phyloP scores from a whole-genome alignment of 23 red algal species.

The Gracilaria gracilis region DNA sequence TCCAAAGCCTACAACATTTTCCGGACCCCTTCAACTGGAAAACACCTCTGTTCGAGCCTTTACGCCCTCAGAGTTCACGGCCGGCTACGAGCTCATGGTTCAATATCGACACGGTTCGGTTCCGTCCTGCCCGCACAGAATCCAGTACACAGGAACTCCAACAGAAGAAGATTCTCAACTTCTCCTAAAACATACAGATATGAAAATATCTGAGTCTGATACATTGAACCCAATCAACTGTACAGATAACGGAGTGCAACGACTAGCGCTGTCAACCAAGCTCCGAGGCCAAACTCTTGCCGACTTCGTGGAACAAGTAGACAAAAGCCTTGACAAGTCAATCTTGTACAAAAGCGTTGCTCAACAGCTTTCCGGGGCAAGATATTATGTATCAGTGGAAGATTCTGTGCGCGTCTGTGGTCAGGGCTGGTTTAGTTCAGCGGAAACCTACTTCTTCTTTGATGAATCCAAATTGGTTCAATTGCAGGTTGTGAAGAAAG shows the following conservation, averaged over 20 bases:
- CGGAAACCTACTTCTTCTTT: constrained; percentile 64
- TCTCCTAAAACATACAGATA: constrained; percentile 45
- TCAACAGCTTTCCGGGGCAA: neutral
- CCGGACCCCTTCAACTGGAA: neutral
- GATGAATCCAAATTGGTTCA: constrained; percentile 47
- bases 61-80: constrained; percentile 39
- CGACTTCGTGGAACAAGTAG: neutral
- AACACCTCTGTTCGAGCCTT: constrained; percentile 35
- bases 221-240: constrained; percentile 22
- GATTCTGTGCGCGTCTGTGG: constrained; percentile 47
- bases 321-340: constrained; percentile 33
- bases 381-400: constrained; percentile 37
- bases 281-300: constrained; percentile 6
- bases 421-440: constrained; percentile 41
- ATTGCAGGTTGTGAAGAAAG: constrained; percentile 50
- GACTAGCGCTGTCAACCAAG: constrained; percentile 15
- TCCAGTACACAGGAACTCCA: constrained; percentile 40
- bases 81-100: constrained; percentile 51
- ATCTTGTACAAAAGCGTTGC: constrained; percentile 47
- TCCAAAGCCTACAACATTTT: neutral
- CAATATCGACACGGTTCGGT: constrained; percentile 59
- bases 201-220: constrained; percentile 47
- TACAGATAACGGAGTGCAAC: constrained; percentile 36
- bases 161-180: neutral
- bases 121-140: constrained; percentile 27